Evolutionary conservation across 169 alveolate species (phyloP).

Genomic region (Cryptosporidium parvum): DNA sequence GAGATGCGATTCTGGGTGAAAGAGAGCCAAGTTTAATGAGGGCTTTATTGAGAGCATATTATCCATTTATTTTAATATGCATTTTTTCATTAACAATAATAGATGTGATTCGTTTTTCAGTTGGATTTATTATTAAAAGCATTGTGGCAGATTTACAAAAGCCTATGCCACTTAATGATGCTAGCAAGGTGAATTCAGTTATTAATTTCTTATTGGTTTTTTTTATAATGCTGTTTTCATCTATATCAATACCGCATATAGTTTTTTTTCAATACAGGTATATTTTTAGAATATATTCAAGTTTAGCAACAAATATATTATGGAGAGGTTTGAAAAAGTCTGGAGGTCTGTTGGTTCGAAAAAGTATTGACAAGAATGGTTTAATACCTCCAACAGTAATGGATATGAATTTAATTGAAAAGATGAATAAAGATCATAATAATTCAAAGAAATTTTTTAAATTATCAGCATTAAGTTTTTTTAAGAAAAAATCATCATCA

Average conservation of each 20-base stretch:
- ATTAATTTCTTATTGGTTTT: slow-evolving; percentile 52
- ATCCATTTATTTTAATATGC: slow-evolving; percentile 53
- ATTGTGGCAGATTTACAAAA: slow-evolving; percentile 63
- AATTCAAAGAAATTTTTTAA: not conserved
- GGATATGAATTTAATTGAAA: slow-evolving; percentile 20
- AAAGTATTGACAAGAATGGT: slow-evolving; percentile 26
- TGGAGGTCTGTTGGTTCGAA: slow-evolving; percentile 46
- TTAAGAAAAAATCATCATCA: too few relatives aligned
- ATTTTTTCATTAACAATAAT: slow-evolving; percentile 31
- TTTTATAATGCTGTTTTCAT: slow-evolving; percentile 29
- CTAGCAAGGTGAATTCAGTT: slow-evolving; percentile 15
- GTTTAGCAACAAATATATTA: slow-evolving; percentile 52
- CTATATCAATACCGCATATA: slow-evolving; percentile 66
- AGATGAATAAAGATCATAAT: not conserved
- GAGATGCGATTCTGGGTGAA: slow-evolving; percentile 8
- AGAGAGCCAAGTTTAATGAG: slow-evolving; percentile 72
- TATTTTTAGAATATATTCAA: slow-evolving; percentile 62
- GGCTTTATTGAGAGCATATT: slow-evolving; percentile 53
- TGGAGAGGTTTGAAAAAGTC: slow-evolving; percentile 73
- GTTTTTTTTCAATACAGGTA: slow-evolving; percentile 54
- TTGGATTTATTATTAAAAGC: slow-evolving; percentile 49
- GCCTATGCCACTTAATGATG: slow-evolving; percentile 49
- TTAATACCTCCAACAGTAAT: slow-evolving; percentile 32
- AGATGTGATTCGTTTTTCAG: slow-evolving; percentile 62
- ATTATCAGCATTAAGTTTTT: not conserved